These are phyloP conservation scores for Pseudogymnoascus sp. DNA, from an alignment of 2,329 filamentous ascomycete genomes.

Conservation along the genomic window DNA sequence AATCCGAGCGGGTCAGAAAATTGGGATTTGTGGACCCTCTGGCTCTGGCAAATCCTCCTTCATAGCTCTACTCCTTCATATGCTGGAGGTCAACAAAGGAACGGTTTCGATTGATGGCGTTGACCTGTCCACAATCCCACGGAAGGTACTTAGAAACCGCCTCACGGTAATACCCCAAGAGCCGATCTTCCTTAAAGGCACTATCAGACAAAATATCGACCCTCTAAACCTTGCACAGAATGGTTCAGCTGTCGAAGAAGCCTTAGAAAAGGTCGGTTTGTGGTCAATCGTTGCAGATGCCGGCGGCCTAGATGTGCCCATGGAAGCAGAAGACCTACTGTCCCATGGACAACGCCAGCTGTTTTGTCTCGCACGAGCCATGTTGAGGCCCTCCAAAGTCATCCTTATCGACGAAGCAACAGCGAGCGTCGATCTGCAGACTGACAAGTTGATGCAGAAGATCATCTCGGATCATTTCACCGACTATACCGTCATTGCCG, in stretches of 20 bases:
- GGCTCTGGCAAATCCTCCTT: constrained; percentile 48
- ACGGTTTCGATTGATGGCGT: constrained; percentile 38
- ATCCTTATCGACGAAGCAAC: constrained; percentile 30
- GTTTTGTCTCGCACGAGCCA: constrained; percentile 40
- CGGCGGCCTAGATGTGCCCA: constrained; percentile 33
- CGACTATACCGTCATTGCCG: constrained; percentile 40
- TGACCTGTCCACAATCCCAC: constrained; percentile 35
- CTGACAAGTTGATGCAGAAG: constrained; percentile 46
- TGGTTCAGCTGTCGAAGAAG: constrained; percentile 35
- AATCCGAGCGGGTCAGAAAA: constrained; percentile 51
- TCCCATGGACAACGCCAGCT: constrained; percentile 42
- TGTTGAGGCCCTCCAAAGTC: constrained; percentile 32
- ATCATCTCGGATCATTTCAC: constrained; percentile 44
- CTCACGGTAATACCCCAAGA: constrained; percentile 44
- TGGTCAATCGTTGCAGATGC: constrained; percentile 32
- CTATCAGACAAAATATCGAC: constrained; percentile 42
- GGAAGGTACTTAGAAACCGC: constrained; percentile 36
- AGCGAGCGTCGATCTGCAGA: constrained; percentile 39
- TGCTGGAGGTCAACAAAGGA: constrained; percentile 38
- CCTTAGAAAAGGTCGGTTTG: constrained; percentile 38
- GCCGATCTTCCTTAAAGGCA: constrained; percentile 38
- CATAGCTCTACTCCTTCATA: constrained; percentile 39
- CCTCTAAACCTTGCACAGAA: constrained; percentile 29
- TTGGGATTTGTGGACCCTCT: constrained; percentile 45
- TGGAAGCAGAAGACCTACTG: constrained; percentile 28